Conservation (phyloP, 306 rosid species). For the Trifolium fragiferum region DNA sequence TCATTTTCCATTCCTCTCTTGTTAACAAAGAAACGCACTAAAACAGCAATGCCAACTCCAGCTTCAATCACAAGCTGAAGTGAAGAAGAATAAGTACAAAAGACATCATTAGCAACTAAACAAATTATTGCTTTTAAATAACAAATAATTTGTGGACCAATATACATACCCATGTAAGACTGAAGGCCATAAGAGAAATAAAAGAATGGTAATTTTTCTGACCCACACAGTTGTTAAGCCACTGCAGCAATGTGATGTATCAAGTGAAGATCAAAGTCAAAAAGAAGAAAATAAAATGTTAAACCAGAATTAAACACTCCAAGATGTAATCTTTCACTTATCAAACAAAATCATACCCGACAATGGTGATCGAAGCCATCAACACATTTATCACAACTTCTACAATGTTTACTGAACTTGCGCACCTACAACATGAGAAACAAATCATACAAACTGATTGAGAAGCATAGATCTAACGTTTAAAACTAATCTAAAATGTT, state of each 20-base stretch:
- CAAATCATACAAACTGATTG: conserved; percentile 23
- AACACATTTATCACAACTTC: conserved; percentile 98
- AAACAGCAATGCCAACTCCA: conserved; percentile 90
- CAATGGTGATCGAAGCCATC: conserved; percentile 99
- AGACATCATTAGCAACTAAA: conserved; percentile 35
- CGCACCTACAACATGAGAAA: conserved; percentile 73
- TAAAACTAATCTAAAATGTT: conserved; percentile 25
- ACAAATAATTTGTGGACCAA: conserved; percentile 25
- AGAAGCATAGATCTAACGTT: conserved; percentile 16
- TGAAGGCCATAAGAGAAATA: conserved; percentile 89
- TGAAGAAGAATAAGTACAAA: conserved; percentile 29
- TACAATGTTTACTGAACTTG: conserved; percentile 95
- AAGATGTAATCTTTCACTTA: conserved; percentile 34
- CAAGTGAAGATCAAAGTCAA: conserved; percentile 41
- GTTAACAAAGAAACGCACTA: conserved; percentile 90
- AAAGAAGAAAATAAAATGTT: conserved; percentile 22
- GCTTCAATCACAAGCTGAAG: conserved; percentile 91
- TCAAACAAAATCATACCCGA: conserved; percentile 65
- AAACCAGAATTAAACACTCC: conserved; percentile 30
- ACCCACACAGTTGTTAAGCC: conserved; percentile 99
- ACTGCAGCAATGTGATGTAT: conserved; percentile 69
- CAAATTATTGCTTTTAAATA: conserved; percentile 28
- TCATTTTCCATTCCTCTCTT: conserved; percentile 90
- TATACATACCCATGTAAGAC: conserved; percentile 86
- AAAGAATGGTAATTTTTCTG: conserved; percentile 84